phyloP scores from a whole-genome alignment of 148 eudicot genomes.

The Camellia sinensis region DNA sequence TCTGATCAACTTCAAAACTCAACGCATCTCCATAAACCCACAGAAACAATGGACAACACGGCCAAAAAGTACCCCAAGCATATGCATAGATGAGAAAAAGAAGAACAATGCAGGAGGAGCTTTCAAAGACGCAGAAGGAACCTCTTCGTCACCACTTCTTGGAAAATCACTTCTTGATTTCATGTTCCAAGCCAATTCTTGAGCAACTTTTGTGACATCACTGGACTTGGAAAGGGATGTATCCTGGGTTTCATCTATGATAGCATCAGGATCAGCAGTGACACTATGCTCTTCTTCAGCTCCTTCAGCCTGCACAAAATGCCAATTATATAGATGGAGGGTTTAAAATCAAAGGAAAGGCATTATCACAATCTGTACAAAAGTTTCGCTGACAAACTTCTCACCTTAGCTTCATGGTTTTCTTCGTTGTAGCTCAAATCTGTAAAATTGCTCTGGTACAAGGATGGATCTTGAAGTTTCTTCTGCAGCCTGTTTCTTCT shows the following conservation, averaged over 20 bases:
- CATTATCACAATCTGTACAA: not conserved
- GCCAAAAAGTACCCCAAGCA: slow-evolving; percentile 38
- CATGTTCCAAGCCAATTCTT: not conserved
- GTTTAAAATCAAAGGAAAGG: not conserved
- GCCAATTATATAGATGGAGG: slow-evolving; percentile 1
- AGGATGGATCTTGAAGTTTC: slow-evolving; percentile 21
- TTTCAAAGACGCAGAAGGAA: not conserved
- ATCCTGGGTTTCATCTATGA: slow-evolving; percentile 12
- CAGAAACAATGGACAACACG: slow-evolving; percentile 33
- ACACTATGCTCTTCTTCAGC: slow-evolving; percentile 6
- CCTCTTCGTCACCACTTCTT: not conserved
- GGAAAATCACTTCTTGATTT: slow-evolving; percentile 8
- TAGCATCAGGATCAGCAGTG: not conserved
- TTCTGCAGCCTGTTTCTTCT: slow-evolving; percentile 69
- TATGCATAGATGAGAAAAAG: slow-evolving; percentile 18
- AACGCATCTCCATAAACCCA: slow-evolving; percentile 40
- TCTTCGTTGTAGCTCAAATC: slow-evolving; percentile 15
- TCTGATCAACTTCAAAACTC: slow-evolving; percentile 16
- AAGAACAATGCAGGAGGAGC: not conserved
- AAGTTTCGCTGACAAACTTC: slow-evolving; percentile 3
- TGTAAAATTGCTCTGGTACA: slow-evolving; percentile 13
- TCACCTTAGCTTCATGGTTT: slow-evolving; percentile 35
- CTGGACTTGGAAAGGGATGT: not conserved
- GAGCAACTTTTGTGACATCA: slow-evolving; percentile 2
- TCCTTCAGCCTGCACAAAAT: slow-evolving; percentile 29